Evolutionary conservation across 163 green algal species (phyloP), one percentile per base, ranked within the genome.

Genomic region (Prototheca cutis): DNA sequence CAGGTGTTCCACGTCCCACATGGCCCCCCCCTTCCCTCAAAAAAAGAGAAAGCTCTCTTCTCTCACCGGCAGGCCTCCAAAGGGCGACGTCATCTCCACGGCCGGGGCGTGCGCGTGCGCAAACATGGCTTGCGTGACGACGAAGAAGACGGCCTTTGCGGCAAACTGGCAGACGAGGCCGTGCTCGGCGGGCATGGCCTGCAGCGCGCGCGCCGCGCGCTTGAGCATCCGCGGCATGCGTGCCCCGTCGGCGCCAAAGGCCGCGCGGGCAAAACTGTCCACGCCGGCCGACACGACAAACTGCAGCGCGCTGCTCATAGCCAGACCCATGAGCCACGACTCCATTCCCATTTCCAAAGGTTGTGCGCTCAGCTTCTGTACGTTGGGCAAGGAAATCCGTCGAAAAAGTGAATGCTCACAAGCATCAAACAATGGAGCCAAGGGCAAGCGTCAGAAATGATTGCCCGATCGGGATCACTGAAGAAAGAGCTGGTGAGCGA

Each of bases 271-370:
- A 24, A 51, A n/a, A 1, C 42, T 25, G 13, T 17, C 10, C 18
- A 51, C 25, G 42, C 42, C 42, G 17, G 17, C 10, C 18, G 42
- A 27, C 18, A 51, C 17, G 42, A 5, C 42, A n/a, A 51, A n/a
- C 42, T 51, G 42, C 42, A 51, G 42, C 10, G 42, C 42, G 42
- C 42, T 51, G 42, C 42, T 51, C 42, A 51, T 17, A 17, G 42
- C 42, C 42, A 51, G 42, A 5, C 42, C 42, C 42, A 21, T 51
- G 10, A 51, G 17, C 42, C 42, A 51, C 13, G 42, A 27, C 18
- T 51, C 42, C 13, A 51, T 51, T 17, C 42, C 42, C 42, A 51
- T 24, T 5, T 51, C 17, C 42, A 27, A 17, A 7, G 42, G 42
- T 21, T 51, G 23, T 17, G 42, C 25, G 42, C 42, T 51, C 42